Conservation (phyloP, 306 rosid species). For the Glycine tomentella region DNA sequence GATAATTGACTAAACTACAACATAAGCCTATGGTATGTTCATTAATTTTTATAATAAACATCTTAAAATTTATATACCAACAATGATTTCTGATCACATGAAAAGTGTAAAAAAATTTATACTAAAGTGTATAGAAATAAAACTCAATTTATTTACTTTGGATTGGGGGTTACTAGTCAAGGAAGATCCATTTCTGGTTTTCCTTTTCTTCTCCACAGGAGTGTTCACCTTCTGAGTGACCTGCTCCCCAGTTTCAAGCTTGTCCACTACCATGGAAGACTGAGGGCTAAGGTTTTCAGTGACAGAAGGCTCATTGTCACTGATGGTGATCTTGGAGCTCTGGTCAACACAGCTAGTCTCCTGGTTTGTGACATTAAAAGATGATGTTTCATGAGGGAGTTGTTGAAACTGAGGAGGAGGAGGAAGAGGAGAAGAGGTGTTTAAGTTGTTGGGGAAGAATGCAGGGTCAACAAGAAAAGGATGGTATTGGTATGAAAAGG, state of each 20-base stretch:
- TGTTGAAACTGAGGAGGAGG: constrained; percentile 43
- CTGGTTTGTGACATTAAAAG: constrained; percentile 38
- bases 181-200: constrained; percentile 52
- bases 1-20: neutral
- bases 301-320: constrained; percentile 64
- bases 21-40: neutral
- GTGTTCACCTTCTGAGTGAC: constrained; percentile 53
- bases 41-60: no score
- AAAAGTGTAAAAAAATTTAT: no score
- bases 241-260: constrained; percentile 69
- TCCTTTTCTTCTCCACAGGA: constrained; percentile 60
- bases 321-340: constrained; percentile 50
- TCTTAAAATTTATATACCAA: no score
- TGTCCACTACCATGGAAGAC: constrained; percentile 66
- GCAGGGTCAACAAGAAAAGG: constrained; percentile 61
- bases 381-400: constrained; percentile 41
- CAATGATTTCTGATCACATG: no score
- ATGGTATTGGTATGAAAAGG: constrained; percentile 68
- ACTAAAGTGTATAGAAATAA: no score
- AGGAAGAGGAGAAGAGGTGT: constrained; percentile 15
- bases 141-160: constrained; percentile 49
- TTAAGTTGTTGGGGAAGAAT: constrained; percentile 49
- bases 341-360: constrained; percentile 61
- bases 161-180: constrained; percentile 49
- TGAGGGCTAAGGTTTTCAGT: constrained; percentile 63